Evolutionary conservation across 345 rosid species (phyloP).

Genomic region (Moricandia arvensis): DNA sequence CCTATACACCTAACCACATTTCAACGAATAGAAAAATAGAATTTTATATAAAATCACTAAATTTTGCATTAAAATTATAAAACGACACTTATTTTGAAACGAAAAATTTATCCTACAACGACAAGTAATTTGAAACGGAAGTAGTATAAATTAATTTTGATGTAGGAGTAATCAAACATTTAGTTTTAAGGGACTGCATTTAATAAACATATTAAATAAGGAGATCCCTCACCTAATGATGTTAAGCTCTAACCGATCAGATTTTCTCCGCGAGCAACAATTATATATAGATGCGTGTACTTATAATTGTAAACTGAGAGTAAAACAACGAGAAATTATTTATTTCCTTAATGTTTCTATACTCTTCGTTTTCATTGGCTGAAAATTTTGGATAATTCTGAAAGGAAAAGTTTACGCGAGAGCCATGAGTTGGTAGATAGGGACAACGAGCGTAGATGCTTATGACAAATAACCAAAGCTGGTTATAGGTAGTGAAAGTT

Average conservation of each 20-base stretch:
- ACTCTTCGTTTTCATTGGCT: not conserved
- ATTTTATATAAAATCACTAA: no score
- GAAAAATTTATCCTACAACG: no score
- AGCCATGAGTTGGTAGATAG: not conserved
- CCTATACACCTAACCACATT: no score
- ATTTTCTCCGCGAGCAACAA: not conserved
- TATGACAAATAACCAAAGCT: not conserved
- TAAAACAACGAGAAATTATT: not conserved
- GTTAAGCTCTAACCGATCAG: not conserved
- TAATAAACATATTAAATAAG: not conserved
- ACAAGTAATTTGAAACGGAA: no score
- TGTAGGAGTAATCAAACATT: not conserved
- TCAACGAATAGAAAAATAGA: no score
- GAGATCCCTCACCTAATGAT: not conserved
- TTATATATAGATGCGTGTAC: not conserved
- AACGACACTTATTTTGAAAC: no score
- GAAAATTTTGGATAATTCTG: not conserved
- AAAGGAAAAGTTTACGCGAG: not conserved
- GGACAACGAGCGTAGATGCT: not conserved
- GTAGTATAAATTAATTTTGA: no score
- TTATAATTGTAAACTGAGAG: not conserved
- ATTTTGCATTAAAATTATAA: no score
- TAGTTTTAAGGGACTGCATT: not conserved
- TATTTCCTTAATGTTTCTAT: not conserved
- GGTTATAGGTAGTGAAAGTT: not conserved